Conservation (phyloP, 805 yeast genomes). For the Isabelozyma pseudorhagii region DNA sequence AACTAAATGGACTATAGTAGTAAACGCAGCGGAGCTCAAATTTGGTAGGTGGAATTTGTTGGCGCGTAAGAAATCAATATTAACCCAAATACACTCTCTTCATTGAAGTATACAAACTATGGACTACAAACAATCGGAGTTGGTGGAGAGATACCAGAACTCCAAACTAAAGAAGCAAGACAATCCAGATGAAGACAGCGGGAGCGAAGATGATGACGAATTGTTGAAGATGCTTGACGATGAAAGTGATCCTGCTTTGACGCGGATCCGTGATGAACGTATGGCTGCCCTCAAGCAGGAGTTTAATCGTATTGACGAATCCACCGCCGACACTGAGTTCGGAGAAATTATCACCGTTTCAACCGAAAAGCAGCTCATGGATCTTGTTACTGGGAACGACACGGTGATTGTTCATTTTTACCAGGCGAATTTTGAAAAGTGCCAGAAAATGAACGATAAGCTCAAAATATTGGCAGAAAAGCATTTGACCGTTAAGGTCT, state of each 20-base stretch:
- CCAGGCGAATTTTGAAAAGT: constrained; percentile 57
- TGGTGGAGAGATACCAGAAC: constrained; percentile 46
- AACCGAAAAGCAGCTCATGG: constrained; percentile 58
- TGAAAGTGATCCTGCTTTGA: constrained; percentile 38
- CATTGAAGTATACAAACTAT: constrained; percentile 11
- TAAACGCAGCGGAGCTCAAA: not conserved
- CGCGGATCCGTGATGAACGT: constrained; percentile 60
- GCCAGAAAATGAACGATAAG: constrained; percentile 54
- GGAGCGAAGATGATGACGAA: constrained; percentile 30
- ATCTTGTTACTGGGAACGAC: constrained; percentile 41
- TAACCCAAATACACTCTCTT: not conserved
- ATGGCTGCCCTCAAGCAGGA: constrained; percentile 52
- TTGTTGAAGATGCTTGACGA: constrained; percentile 53
- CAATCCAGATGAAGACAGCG: constrained; percentile 25
- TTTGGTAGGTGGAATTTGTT: no score
- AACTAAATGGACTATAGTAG: not conserved
- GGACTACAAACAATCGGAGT: constrained; percentile 29
- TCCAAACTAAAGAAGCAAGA: constrained; percentile 23
- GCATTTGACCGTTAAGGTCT: constrained; percentile 54
- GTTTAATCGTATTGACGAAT: constrained; percentile 31
- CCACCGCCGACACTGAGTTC: constrained; percentile 23
- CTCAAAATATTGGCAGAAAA: constrained; percentile 46
- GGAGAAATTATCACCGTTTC: constrained; percentile 41
- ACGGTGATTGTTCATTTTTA: constrained; percentile 59
- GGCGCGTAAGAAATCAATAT: no score